These are phyloP conservation scores for Dactylellina parvicollis DNA, from an alignment of 2,329 filamentous ascomycete species.

Conservation along the genomic window DNA sequence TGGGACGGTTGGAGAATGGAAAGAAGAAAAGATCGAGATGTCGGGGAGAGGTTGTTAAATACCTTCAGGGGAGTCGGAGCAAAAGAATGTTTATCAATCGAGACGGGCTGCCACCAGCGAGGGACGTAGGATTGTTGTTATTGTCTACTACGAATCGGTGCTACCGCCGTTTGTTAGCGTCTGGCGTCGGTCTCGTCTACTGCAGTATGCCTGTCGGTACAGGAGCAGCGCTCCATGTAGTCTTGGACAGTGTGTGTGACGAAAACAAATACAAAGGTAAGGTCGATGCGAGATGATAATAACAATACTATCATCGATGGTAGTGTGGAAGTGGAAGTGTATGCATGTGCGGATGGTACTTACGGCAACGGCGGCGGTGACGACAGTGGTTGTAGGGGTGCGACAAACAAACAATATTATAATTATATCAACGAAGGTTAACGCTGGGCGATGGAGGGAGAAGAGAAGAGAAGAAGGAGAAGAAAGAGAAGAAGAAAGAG, in stretches of 20 bases:
- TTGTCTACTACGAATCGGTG: constrained; percentile 50
- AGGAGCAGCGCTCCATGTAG: no score
- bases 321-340: not conserved
- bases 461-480: not conserved
- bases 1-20: constrained; percentile 46
- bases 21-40: not conserved
- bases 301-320: not conserved
- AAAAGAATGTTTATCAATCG: constrained; percentile 52
- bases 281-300: constrained; percentile 35
- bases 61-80: constrained; percentile 48
- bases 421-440: not conserved
- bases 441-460: constrained; percentile 4
- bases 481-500: constrained; percentile 19
- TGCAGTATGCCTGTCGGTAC: constrained; percentile 23
- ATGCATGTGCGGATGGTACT: not conserved
- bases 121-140: constrained; percentile 22
- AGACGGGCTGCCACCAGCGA: not conserved
- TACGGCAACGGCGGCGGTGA: not conserved
- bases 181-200: constrained; percentile 44
- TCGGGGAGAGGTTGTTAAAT: constrained; percentile 44
- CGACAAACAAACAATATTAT: not conserved
- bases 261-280: constrained; percentile 34
- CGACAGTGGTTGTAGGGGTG: not conserved
- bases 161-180: constrained; percentile 49
- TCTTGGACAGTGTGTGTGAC: no score